Evolutionary conservation across 768 basidiomycete genomes (phyloP).

Genomic region (Lyophyllum decastes): DNA sequence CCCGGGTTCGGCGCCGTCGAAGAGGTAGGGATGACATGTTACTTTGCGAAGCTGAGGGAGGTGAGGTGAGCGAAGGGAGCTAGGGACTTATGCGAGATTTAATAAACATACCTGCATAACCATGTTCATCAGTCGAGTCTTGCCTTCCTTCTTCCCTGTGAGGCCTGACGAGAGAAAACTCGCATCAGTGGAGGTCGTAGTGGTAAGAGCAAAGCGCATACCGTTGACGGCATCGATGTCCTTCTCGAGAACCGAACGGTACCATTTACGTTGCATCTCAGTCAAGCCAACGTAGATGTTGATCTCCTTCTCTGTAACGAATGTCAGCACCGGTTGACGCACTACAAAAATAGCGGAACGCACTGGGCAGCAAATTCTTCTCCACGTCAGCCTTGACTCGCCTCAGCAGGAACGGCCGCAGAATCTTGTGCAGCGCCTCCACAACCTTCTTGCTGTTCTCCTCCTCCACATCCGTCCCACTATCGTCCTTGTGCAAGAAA

Average conservation of each 20-base stretch:
- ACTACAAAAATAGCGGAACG: slow-evolving; percentile 19
- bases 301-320: slow-evolving; percentile 85
- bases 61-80: not conserved
- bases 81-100: not conserved
- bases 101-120: slow-evolving; percentile 85
- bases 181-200: not conserved
- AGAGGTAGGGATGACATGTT: slow-evolving; percentile 89
- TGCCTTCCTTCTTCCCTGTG: slow-evolving; percentile 97
- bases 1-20: slow-evolving; percentile 97
- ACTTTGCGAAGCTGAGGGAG: slow-evolving; percentile 69
- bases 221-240: slow-evolving; percentile 99
- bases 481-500: slow-evolving; percentile 90
- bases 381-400: slow-evolving; percentile 97
- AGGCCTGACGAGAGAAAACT: slow-evolving; percentile 50
- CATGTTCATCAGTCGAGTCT: slow-evolving; percentile 96
- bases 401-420: slow-evolving; percentile 91
- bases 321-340: slow-evolving; percentile 1
- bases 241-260: slow-evolving; percentile 92
- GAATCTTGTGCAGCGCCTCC: slow-evolving; percentile 94
- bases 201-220: slow-evolving; percentile 25
- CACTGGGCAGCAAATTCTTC: slow-evolving; percentile 91
- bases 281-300: slow-evolving; percentile 97
- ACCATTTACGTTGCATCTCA: slow-evolving; percentile 99
- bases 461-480: slow-evolving; percentile 65
- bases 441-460: slow-evolving; percentile 92